Evolutionary conservation across 805 yeast species (phyloP).

Genomic region (Metschnikowia colocasiae): DNA sequence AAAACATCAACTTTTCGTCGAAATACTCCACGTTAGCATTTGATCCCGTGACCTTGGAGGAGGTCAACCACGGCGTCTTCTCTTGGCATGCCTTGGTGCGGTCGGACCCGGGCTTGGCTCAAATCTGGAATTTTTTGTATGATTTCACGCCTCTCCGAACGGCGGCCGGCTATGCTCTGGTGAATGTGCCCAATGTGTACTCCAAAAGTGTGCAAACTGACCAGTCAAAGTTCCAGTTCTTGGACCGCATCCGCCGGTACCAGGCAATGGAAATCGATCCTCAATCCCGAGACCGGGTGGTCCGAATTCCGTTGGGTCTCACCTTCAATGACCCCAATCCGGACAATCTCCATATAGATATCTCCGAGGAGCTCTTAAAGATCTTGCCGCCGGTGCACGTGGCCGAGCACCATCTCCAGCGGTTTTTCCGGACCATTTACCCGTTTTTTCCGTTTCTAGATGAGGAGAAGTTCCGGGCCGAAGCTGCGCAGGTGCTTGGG

Average conservation of each 20-base stretch:
- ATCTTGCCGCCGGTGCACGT: slow-evolving; percentile 14
- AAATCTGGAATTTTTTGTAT: slow-evolving; percentile 15
- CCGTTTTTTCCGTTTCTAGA: slow-evolving; percentile 20
- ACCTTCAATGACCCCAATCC: slow-evolving; percentile 15
- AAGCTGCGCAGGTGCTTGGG: slow-evolving; percentile 6
- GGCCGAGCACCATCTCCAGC: slow-evolving; percentile 14
- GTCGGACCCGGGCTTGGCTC: slow-evolving; percentile 17
- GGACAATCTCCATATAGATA: slow-evolving; percentile 4
- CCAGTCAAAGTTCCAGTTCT: slow-evolving; percentile 5
- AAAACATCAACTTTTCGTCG: slow-evolving; percentile 12
- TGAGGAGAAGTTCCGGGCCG: slow-evolving; percentile 12
- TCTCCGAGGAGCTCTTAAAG: slow-evolving; percentile 9
- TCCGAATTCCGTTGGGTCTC: slow-evolving; percentile 13
- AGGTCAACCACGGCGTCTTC: slow-evolving; percentile 18
- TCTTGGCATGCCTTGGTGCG: slow-evolving; percentile 16
- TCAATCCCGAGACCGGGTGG: background rate
- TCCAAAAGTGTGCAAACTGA: slow-evolving; percentile 5
- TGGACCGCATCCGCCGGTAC: slow-evolving; percentile 14
- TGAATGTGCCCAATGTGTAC: slow-evolving; percentile 5
- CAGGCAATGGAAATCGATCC: slow-evolving; percentile 8
- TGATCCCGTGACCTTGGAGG: slow-evolving; percentile 12
- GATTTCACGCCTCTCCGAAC: slow-evolving; percentile 5
- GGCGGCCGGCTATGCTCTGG: background rate
- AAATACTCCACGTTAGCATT: slow-evolving; percentile 10
- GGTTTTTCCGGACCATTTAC: slow-evolving; percentile 16